Evolutionary conservation across 1,139 yeast genomes (phyloP), one percentile per base, ranked within the genome.

Genomic region (Magnusiomyces fungicola): DNA sequence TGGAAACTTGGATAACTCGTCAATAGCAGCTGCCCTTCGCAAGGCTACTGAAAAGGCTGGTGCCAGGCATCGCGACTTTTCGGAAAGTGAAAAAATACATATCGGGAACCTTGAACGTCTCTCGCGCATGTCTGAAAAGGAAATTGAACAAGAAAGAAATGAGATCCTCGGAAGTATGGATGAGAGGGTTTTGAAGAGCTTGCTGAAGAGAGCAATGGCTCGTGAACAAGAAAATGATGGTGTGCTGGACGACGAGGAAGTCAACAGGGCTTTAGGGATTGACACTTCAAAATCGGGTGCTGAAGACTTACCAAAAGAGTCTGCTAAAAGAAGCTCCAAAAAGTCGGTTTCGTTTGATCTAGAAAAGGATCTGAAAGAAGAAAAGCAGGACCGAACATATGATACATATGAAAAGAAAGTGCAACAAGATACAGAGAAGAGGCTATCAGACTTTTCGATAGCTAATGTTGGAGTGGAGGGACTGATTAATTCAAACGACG

Each of bases 11-110:
- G 56, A 55, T 37, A 95, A 86, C 58, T 77, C 82, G 0, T 89
- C 82, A 57, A 75, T 77, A 60, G 86, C 89, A 30, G 90, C 86
- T 63, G 64, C 74, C 50, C 96, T 89, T 60, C 90, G 89, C 63
- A 62, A 83, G 55, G 78, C 79, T 40, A 70, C 83, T 1, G 72
- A 71, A 1, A 82, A 76, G 22, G 89, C 89, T 58, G 38, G 38
- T 16, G 38, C 23, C 22, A 16, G 23, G 22, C 23, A 16, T 34
- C 75, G 86, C 24, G 71, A 73, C 41, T 50, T 51, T 48, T 24
- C 48, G 9, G 95, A 87, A 58, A 78, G 82, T 1, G 90, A 83
- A 57, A 75, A 77, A 60, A 86, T 90, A 33, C 92, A 87, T 63
- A 64, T 75, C 50, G 96, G 90, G 60, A 90, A 90, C 64, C 63